These are phyloP conservation scores for Ceratobasidium sp. DNA, from an alignment of 1,284 basidiomycete species.

Conservation along the genomic window DNA sequence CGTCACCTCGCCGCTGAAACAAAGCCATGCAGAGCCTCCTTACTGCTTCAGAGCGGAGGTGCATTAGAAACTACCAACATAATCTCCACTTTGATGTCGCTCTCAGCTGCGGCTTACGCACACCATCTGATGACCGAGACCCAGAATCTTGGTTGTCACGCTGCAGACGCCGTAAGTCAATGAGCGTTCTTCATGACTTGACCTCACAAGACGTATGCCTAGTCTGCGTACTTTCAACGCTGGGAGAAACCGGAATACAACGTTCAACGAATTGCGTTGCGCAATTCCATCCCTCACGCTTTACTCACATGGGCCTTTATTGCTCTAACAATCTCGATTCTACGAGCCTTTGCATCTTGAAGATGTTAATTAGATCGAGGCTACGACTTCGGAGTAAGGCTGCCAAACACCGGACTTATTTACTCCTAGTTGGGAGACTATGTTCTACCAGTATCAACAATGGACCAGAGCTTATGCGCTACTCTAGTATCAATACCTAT, in stretches of 20 bases:
- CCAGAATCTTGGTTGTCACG: neutral
- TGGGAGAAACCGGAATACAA: neutral
- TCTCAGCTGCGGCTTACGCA: neutral
- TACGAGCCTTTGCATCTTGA: too few relatives aligned
- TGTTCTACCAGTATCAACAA: too few relatives aligned
- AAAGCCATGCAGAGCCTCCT: neutral
- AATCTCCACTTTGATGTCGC: neutral
- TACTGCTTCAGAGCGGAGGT: neutral
- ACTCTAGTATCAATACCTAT: too few relatives aligned
- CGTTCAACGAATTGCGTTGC: neutral
- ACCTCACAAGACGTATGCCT: too few relatives aligned
- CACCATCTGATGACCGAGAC: conserved; percentile 4
- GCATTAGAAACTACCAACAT: neutral
- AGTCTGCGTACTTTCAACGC: conserved; percentile 14
- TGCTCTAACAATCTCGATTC: too few relatives aligned
- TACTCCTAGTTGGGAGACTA: too few relatives aligned
- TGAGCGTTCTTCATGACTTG: too few relatives aligned
- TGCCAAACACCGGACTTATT: too few relatives aligned
- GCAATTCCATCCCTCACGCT: conserved; percentile 12
- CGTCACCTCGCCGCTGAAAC: too few relatives aligned
- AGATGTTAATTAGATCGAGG: too few relatives aligned
- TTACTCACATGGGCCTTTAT: conserved; percentile 18
- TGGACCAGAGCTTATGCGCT: too few relatives aligned
- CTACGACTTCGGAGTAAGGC: too few relatives aligned
- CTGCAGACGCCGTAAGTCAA: conserved; percentile 8